phyloP scores from a whole-genome alignment of 2,329 filamentous ascomycete genomes.

The Fusarium chaquense region DNA sequence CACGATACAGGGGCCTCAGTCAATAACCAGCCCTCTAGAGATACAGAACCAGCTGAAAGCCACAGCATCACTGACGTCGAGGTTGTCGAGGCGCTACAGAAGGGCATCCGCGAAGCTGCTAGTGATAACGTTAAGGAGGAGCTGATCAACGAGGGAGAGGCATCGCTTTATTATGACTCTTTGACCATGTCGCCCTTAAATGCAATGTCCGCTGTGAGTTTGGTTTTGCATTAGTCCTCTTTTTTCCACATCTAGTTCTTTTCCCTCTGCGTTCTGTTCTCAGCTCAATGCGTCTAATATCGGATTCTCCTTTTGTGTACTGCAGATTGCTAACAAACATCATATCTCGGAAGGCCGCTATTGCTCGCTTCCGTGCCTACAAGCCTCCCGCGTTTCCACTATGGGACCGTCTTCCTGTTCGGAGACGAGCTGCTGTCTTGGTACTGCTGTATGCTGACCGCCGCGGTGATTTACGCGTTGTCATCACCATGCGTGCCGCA shows the following conservation, averaged over 20 bases:
- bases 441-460: slow-evolving; percentile 89
- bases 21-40: slow-evolving; percentile 27
- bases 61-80: slow-evolving; percentile 46
- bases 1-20: slow-evolving; percentile 23
- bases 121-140: slow-evolving; percentile 29
- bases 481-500: slow-evolving; percentile 75
- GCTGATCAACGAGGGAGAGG: slow-evolving; percentile 49
- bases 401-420: slow-evolving; percentile 71
- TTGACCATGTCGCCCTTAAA: slow-evolving; percentile 69
- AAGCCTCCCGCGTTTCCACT: slow-evolving; percentile 70
- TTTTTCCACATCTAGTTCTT: background rate
- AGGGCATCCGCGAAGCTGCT: slow-evolving; percentile 40
- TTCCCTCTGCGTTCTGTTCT: background rate
- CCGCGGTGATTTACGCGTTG: slow-evolving; percentile 79
- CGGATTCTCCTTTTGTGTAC: slow-evolving; percentile 11
- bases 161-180: slow-evolving; percentile 68
- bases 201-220: slow-evolving; percentile 65
- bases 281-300: slow-evolving; percentile 30
- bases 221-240: background rate
- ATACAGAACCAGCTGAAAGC: slow-evolving; percentile 12
- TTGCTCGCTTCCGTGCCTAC: slow-evolving; percentile 71
- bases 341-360: slow-evolving; percentile 61
- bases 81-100: slow-evolving; percentile 45
- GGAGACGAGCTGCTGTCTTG: slow-evolving; percentile 85
- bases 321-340: slow-evolving; percentile 31